Conservation (phyloP, 495 filamentous ascomycete genomes). For the Xylaria longipes region DNA sequence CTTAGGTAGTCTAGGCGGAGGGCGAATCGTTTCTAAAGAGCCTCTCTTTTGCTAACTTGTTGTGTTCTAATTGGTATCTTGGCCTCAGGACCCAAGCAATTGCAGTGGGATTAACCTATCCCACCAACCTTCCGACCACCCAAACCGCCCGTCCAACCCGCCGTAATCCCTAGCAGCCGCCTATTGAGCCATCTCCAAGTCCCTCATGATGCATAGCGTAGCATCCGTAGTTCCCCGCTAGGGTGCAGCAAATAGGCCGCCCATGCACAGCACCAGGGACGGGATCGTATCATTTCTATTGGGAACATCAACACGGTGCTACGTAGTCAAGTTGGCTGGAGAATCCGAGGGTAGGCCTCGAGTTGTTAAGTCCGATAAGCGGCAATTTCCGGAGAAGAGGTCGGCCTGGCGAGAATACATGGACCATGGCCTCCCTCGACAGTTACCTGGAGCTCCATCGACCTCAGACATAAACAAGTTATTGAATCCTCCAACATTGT, state of each 20-base stretch:
- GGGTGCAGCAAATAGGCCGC: neutral
- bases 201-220: neutral
- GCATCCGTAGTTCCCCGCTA: neutral
- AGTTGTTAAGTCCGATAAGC: neutral
- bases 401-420: neutral
- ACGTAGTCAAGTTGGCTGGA: neutral
- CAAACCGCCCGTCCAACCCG: neutral
- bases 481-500: too few relatives aligned
- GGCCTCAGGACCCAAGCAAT: neutral
- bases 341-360: neutral
- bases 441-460: too few relatives aligned
- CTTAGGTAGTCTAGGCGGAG: conserved; percentile 25
- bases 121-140: too few relatives aligned
- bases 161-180: neutral
- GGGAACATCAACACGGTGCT: neutral
- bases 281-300: neutral
- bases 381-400: neutral
- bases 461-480: too few relatives aligned
- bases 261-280: neutral
- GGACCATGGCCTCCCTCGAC: too few relatives aligned
- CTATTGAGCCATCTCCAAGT: neutral
- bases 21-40: neutral
- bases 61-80: conserved; percentile 7
- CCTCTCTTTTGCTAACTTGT: neutral
- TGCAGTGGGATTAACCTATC: neutral